Conservation (phyloP, 495 filamentous ascomycete species). For the Aspergillus incahuasiensis region DNA sequence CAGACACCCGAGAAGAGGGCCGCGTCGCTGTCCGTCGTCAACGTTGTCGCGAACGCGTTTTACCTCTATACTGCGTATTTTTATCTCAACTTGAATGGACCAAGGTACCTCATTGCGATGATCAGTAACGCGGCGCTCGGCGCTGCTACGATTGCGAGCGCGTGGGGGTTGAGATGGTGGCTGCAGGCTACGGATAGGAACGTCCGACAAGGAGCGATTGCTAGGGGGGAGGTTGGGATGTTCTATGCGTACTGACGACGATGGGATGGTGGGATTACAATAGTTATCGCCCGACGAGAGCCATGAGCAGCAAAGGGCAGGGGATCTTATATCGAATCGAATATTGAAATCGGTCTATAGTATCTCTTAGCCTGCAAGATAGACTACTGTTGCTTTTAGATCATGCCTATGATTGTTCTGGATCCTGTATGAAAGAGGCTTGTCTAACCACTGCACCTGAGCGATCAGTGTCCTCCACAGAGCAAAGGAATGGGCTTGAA, state of each 20-base stretch:
- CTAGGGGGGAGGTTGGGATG: background rate
- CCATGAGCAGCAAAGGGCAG: too few relatives aligned
- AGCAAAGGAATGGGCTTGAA: too few relatives aligned
- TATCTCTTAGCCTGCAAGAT: too few relatives aligned
- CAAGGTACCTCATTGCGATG: conserved; percentile 8
- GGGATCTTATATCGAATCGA: too few relatives aligned
- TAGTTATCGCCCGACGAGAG: too few relatives aligned
- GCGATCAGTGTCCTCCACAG: too few relatives aligned
- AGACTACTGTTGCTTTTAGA: too few relatives aligned
- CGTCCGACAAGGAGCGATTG: background rate
- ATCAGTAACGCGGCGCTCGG: background rate
- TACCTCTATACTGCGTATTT: conserved; percentile 14
- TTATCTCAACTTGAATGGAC: conserved; percentile 10
- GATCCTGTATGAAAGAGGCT: too few relatives aligned
- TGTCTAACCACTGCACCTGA: too few relatives aligned
- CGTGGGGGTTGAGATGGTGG: background rate
- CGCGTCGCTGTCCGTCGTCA: conserved; percentile 8
- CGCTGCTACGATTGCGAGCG: background rate
- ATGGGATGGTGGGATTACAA: too few relatives aligned
- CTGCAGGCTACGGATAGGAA: background rate
- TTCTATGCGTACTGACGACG: conserved; percentile 5
- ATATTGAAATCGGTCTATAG: too few relatives aligned
- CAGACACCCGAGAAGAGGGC: conserved; percentile 44
- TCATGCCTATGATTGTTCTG: too few relatives aligned
- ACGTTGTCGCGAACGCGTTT: conserved; percentile 9